phyloP scores from a whole-genome alignment of 176 grass and related monocot genomes.

The Carex cristatella region DNA sequence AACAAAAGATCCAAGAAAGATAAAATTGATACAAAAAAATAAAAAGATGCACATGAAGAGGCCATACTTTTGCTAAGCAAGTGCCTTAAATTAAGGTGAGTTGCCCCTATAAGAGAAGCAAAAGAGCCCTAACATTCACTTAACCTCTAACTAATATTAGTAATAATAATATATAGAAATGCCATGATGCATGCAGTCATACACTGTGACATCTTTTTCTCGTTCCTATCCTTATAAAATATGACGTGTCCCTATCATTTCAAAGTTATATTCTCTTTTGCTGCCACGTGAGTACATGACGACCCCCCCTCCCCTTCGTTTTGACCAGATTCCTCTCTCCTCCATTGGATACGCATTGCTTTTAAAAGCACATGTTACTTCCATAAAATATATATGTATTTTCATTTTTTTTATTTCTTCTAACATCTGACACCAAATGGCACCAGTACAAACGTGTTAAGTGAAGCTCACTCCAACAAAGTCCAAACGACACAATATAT shows the following conservation, averaged over 20 bases:
- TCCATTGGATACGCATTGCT: conserved; percentile 18
- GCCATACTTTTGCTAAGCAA: not conserved
- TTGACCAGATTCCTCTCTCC: conserved; percentile 40
- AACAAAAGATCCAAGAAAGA: no score
- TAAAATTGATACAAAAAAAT: no score
- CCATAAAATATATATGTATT: not conserved
- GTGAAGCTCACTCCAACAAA: not conserved
- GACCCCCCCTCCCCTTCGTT: not conserved
- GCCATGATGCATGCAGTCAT: not conserved
- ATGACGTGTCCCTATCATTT: conserved; percentile 22
- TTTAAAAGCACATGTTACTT: not conserved
- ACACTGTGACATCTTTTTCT: not conserved
- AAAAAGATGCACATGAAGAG: not conserved
- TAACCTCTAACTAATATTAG: not conserved
- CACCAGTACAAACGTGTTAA: not conserved
- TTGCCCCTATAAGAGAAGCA: not conserved
- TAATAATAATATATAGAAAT: not conserved
- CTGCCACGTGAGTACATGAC: not conserved
- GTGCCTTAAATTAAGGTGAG: not conserved
- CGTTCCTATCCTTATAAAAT: not conserved
- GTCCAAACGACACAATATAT: not conserved
- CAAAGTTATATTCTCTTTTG: conserved; percentile 3
- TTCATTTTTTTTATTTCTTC: not conserved
- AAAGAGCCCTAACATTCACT: not conserved
- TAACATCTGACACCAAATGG: not conserved